Base-by-base conservation (phyloP, 2,329 filamentous ascomycete species). In the Cladophialophora exuberans region DNA sequence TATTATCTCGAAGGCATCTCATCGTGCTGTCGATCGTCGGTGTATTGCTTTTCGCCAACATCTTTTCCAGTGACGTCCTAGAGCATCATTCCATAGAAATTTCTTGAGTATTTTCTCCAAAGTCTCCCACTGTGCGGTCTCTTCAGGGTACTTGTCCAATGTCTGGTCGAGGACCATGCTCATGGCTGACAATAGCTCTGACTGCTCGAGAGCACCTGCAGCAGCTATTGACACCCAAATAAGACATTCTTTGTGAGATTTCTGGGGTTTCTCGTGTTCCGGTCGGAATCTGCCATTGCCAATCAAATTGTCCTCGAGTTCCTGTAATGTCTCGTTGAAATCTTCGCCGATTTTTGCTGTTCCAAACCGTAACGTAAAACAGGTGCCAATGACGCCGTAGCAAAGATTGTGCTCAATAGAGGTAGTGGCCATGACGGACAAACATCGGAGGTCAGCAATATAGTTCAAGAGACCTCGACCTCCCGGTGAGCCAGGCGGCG, bases 391-490 rank as follows among this genome's bases (percentile, higher is more conserved):
- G 6, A 60, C 36, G 18, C 57, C 57, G 20, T 36, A 51, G 41
- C 57, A 60, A 15, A 60, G 57, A 15, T 51, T 26, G 41, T 56
- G 57, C 39, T 60, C 57, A 20, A 60, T 56, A 6, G 48, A 35
- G 4, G 53, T 56, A n/a, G 50, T 56, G 6, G 30, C 45, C 50
- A 60, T 42, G 7, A 53, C 38, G 3, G 57, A 56, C 17, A 60
- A 13, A 31, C 45, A 56, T 15, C 48, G 50, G 10, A 60, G 53
- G 39, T 60, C 57, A 25, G 53, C 50, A 17, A 56, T 54, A 3
- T 49, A 49, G 30, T 60, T 50, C 15, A 56, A 35, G 20, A 56
- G 41, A 30, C 41, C 44, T 11, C 57, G 39, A 13, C 33, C 36
- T 11, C 46, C 41, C 0, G 48, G 47, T 6, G 53, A 51, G 44